These are phyloP conservation scores for Candida tibetensis DNA, from an alignment of 805 yeast species.

Conservation along the genomic window DNA sequence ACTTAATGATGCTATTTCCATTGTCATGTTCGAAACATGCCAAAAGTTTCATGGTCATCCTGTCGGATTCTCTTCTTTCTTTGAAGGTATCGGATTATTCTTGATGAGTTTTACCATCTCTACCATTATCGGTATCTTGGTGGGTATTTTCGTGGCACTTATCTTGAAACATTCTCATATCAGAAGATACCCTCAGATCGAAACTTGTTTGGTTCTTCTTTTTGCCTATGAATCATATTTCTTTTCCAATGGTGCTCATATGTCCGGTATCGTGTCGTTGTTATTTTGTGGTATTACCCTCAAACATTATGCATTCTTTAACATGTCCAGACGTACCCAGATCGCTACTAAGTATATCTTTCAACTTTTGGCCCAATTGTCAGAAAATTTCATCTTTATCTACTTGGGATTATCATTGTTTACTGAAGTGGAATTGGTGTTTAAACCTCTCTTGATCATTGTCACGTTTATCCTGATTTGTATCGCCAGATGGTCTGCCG, in stretches of 20 bases:
- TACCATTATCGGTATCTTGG: constrained; percentile 79
- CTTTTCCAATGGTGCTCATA: constrained; percentile 97
- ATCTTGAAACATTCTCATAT: constrained; percentile 89
- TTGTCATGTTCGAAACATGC: constrained; percentile 98
- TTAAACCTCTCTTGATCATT: constrained; percentile 88
- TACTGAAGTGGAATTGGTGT: constrained; percentile 93
- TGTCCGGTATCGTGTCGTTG: constrained; percentile 97
- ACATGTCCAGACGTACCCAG: constrained; percentile 96
- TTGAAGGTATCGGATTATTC: constrained; percentile 92
- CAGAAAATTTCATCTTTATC: constrained; percentile 95
- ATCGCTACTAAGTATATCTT: constrained; percentile 93
- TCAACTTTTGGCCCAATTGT: constrained; percentile 89
- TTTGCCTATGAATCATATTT: constrained; percentile 96
- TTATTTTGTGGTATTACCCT: constrained; percentile 94
- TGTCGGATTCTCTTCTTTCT: constrained; percentile 69
- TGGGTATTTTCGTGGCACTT: constrained; percentile 87
- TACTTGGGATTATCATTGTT: constrained; percentile 91
- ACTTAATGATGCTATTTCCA: constrained; percentile 94
- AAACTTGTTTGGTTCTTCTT: constrained; percentile 84
- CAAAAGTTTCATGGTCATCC: constrained; percentile 88
- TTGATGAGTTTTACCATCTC: constrained; percentile 91
- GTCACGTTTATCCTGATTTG: constrained; percentile 89
- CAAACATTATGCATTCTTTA: constrained; percentile 95
- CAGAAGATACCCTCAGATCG: constrained; percentile 94
- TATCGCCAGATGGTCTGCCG: constrained; percentile 95